A percentile compares a stretch with the other conserved stretches of the same genome.
Evolutionary conservation across 1,139 yeast species (phyloP).

Genomic region (Lodderomyces jiufengensis): DNA sequence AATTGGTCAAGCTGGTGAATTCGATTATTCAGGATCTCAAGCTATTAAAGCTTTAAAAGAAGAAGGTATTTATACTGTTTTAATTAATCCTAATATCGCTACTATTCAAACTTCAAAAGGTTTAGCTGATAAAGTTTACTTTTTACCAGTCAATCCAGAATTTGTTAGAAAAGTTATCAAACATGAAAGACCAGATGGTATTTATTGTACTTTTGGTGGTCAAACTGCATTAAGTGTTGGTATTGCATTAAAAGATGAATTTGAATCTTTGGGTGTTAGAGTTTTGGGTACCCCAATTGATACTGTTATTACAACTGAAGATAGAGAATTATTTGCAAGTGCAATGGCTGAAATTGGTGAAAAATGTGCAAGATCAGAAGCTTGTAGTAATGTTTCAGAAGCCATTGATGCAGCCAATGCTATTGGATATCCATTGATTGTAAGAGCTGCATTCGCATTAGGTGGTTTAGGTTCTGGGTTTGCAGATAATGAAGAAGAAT

Average conservation of each 20-base stretch:
- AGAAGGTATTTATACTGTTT: slow-evolving; percentile 92
- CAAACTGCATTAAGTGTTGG: slow-evolving; percentile 97
- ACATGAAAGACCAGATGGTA: slow-evolving; percentile 95
- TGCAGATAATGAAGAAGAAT: slow-evolving; percentile 85
- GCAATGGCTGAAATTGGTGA: slow-evolving; percentile 95
- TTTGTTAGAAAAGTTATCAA: slow-evolving; percentile 93
- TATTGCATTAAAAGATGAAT: slow-evolving; percentile 92
- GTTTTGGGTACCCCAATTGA: slow-evolving; percentile 97
- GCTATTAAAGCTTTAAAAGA: slow-evolving; percentile 93
- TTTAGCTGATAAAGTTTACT: slow-evolving; percentile 95
- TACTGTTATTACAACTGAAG: slow-evolving; percentile 95
- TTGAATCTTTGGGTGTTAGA: slow-evolving; percentile 84
- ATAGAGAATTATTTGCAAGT: slow-evolving; percentile 89
- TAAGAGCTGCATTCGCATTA: slow-evolving; percentile 94
- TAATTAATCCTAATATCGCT: slow-evolving; percentile 96
- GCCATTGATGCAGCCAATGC: slow-evolving; percentile 80
- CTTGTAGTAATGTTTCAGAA: slow-evolving; percentile 76
- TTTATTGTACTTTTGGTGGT: slow-evolving; percentile 96
- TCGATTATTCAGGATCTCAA: slow-evolving; percentile 96
- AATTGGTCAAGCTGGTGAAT: slow-evolving; percentile 99
- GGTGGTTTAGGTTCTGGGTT: slow-evolving; percentile 99
- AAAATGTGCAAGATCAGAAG: slow-evolving; percentile 90
- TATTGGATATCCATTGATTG: slow-evolving; percentile 93
- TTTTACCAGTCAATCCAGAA: slow-evolving; percentile 93
- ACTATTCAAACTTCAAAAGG: slow-evolving; percentile 98